Base-by-base conservation (phyloP, 257 asterid genomes). In the Salvia miltiorrhiza region DNA sequence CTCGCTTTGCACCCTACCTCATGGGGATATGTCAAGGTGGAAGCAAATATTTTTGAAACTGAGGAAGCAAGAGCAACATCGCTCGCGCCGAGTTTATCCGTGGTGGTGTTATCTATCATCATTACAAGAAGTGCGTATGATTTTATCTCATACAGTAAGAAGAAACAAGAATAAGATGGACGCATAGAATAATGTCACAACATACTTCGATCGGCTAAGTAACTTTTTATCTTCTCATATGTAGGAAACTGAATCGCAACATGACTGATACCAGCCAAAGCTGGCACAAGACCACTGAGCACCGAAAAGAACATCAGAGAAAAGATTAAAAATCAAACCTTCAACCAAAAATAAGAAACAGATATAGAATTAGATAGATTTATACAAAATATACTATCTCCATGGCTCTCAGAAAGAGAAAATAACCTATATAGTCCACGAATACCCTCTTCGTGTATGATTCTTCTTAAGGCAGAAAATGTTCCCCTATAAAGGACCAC, bases 241-340 rank as follows among this genome's bases (percentile, higher is more conserved):
- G 90, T 77, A 40, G 99, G 99, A 72, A 93, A 93, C 23, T 94
- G 99, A 80, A 94, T 94, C 1, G 99, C 97, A 5, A 91, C 99
- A 65, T 94, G 97, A 83, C 91, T 94, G 69, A 91, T 72, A 65
- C 99, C 97, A 63, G 93, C 99, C 81, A 94, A 84, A 73, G 97
- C 97, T 17, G 99, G 97, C 79, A 94, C 96, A 26, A 94, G 95
- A 80, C 99, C 99, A 71, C 99, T 94, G 95, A 69, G 69, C 70
- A 71, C 63, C 60, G 26, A 54, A 24, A 71, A 76, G 47, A 74
- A 79, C 63, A 69, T 62, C 32, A 68, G 43, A 69, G 33, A 60
- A 20, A 24, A 23, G 14, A 57, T 26, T 13, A 49, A 26, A 55
- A 74, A 39, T 70, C 49, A 67, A 69, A 19, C 35, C 40, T 21